phyloP scores from a whole-genome alignment of 208 protist genomes.

The Trypanosoma scelopori region DNA sequence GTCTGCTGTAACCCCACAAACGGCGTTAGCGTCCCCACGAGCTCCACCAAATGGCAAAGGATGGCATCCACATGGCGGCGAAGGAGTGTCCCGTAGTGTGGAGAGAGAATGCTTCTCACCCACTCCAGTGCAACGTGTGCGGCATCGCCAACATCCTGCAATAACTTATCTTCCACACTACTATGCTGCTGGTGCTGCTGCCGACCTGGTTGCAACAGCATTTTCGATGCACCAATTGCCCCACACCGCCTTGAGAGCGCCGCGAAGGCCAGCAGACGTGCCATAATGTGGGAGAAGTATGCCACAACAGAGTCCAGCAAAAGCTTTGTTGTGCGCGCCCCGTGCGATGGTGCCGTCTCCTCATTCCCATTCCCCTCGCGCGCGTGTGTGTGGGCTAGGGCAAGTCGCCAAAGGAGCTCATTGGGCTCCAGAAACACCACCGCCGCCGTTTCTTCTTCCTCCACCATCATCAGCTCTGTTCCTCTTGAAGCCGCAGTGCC shows the following conservation, averaged over 20 bases:
- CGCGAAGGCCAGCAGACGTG: conserved; percentile 27
- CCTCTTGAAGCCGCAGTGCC: neutral
- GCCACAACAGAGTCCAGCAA: conserved; percentile 17
- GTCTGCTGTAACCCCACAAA: conserved; percentile 11
- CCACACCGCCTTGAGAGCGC: neutral
- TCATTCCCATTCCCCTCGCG: neutral
- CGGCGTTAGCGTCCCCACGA: conserved; percentile 17
- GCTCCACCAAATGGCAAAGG: conserved; percentile 27
- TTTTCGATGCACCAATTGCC: neutral
- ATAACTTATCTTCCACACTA: neutral
- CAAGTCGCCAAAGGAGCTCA: conserved; percentile 28
- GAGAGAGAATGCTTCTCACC: conserved; percentile 15
- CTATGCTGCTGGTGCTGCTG: neutral
- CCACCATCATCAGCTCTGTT: neutral
- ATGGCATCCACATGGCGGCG: conserved; percentile 22
- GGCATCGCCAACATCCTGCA: conserved; percentile 15
- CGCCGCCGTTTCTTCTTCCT: neutral
- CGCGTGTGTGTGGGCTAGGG: neutral
- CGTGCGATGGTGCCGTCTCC: neutral
- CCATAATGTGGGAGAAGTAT: conserved; percentile 28
- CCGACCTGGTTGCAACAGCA: neutral
- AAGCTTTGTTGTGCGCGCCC: neutral
- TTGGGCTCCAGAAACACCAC: conserved; percentile 24
- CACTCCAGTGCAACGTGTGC: conserved; percentile 25
- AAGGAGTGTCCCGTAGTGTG: conserved; percentile 3